Percentiles rank a stretch among this genome's conserved stretches.
Evolutionary conservation across 2,329 filamentous ascomycete species (phyloP).

Genomic region (Ceratocystis albifundus): DNA sequence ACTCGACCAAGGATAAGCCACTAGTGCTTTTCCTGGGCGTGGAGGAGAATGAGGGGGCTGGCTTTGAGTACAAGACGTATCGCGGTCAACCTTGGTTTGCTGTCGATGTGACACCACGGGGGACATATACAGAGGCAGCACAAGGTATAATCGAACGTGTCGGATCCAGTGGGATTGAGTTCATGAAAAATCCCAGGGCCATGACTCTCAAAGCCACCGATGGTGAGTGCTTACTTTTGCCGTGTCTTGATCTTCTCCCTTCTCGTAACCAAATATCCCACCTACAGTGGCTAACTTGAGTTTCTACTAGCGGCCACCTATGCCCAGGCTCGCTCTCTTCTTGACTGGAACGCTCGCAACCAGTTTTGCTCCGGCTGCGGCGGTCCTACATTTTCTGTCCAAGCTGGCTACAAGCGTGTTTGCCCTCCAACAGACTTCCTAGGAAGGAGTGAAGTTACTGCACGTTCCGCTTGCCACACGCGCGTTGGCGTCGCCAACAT

Average conservation of each 20-base stretch:
- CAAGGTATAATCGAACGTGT: constrained; percentile 34
- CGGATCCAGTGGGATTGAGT: constrained; percentile 13
- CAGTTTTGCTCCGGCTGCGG: constrained; percentile 88
- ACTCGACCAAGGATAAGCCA: constrained; percentile 56
- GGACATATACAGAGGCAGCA: constrained; percentile 49
- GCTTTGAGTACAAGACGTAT: constrained; percentile 56
- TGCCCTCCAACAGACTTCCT: constrained; percentile 60
- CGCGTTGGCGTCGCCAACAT: constrained; percentile 81
- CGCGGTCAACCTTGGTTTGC: constrained; percentile 77
- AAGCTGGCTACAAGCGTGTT: constrained; percentile 68
- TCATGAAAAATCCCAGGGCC: constrained; percentile 35
- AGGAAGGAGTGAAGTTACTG: constrained; percentile 34
- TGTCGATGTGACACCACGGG: constrained; percentile 70
- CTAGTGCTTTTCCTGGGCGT: constrained; percentile 77
- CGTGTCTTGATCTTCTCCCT: neutral
- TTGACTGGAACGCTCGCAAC: constrained; percentile 92
- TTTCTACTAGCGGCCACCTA: constrained; percentile 63
- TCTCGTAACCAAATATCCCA: neutral
- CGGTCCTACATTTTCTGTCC: constrained; percentile 63
- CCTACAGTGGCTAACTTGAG: neutral
- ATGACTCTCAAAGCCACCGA: constrained; percentile 35
- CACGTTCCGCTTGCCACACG: constrained; percentile 63
- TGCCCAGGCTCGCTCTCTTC: constrained; percentile 72
- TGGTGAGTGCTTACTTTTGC: constrained; percentile 11
- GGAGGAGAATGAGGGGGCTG: constrained; percentile 47